A percentile compares a stretch with the other conserved stretches of the same genome.
Conservation (phyloP, 148 eudicot genomes). For the Fagopyrum esculentum region DNA sequence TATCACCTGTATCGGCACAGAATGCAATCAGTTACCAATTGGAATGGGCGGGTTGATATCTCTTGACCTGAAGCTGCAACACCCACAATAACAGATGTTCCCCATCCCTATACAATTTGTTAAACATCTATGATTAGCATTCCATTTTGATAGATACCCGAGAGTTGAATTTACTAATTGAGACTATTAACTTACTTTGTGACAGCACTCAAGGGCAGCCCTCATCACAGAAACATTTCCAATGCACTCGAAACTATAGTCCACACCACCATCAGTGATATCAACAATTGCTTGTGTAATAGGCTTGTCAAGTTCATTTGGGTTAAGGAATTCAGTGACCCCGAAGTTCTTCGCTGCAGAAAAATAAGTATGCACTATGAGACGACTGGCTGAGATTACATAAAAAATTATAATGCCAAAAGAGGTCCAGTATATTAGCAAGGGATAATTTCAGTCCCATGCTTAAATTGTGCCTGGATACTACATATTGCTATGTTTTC, state of each 20-base stretch:
- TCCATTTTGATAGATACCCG: neutral
- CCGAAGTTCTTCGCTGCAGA: conserved; percentile 87
- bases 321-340: conserved; percentile 88
- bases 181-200: conserved; percentile 49
- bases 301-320: conserved; percentile 89
- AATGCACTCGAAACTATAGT: conserved; percentile 97
- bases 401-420: neutral
- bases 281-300: conserved; percentile 93
- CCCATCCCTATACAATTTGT: conserved; percentile 71
- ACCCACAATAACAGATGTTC: conserved; percentile 96
- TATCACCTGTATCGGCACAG: too few relatives aligned
- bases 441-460: neutral
- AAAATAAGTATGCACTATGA: conserved; percentile 10
- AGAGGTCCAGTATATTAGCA: neutral
- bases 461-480: neutral
- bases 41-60: conserved; percentile 95
- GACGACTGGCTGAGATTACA: neutral
- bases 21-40: conserved; percentile 93
- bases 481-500: neutral
- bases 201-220: conserved; percentile 97
- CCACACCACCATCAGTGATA: conserved; percentile 97
- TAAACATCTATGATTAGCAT: neutral
- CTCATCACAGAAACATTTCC: conserved; percentile 94
- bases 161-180: neutral
- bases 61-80: conserved; percentile 99